Base-by-base conservation (phyloP, 1,139 yeast species). In the Williopsis jadinii region DNA sequence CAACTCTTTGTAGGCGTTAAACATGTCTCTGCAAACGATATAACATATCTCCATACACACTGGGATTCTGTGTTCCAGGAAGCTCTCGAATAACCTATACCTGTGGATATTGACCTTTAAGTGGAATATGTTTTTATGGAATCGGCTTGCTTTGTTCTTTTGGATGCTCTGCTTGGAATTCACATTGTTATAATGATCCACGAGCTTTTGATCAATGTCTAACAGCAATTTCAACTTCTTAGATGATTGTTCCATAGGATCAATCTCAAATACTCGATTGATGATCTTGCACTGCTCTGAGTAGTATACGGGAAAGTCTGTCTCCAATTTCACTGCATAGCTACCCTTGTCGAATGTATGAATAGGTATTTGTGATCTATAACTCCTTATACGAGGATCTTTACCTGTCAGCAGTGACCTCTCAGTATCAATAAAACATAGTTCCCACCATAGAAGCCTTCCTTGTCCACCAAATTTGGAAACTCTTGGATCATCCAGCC, bases 51-150 rank as follows among this genome's bases (percentile, higher is more conserved):
- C 36, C 1, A 42, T 12, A 2, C 45, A 39, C 8, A 43, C 38
- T 5, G 49, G 45, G 9, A 39, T 31, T 12, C 39, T 38, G 11
- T 37, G 10, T 2, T 26, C 12, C 9, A 44, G 29, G 32, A 46
- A 46, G 9, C 44, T 34, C 33, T 46, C 43, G 30, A 40, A 46
- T 1, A 46, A 39, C 13, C 49, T 35, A 39, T 27, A 35, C 12
- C 49, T 34, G 27, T 44, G 44, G 27, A 44, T 37, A 30, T 35
- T 39, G 12, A 44, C 30, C 24, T 36, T 39, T 2, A 36, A 34
- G 8, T 31, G 35, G 12, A 45, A 32, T 3, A 41, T 33, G 8
- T 39, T 32, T 3, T 34, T 34, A 28, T 45, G 42, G 32, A 45
- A 45, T 5, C 34, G 12, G 8, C 13, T 14, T 3, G 34, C 38